Base-by-base conservation (phyloP, 148 eudicot species). In the Nepenthes mirabilis region DNA sequence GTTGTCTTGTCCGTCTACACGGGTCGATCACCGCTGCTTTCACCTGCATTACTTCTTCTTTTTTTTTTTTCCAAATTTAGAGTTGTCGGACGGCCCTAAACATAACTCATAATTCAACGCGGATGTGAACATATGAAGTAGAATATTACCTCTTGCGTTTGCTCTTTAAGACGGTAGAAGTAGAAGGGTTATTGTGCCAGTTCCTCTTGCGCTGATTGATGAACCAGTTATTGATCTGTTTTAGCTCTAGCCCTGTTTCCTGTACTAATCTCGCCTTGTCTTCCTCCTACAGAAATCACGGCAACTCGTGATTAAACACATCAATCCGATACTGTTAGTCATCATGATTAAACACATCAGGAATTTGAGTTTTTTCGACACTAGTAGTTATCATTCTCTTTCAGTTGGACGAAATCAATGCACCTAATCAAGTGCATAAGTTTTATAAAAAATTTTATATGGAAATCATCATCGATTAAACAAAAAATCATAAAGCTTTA, bases 141-240 rank as follows among this genome's bases (percentile, higher is more conserved):
- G 43, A 36, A 9, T 32, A 10, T 23, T 79, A 87, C 97, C 82
- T 91, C 79, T 91, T 91, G 73, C 97, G 91, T 65, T 87, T 91
- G 74, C 84, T 83, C 79, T 91, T 91, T 57, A 71, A 37, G 60
- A 78, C 55, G 9, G 77, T 70, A 2, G 95, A 81, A 64, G 90
- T 70, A 33, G 97, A 81, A 43, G 95, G 81, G 60, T 87, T 91
- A 67, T 84, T 91, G 75, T 87, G 97, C 97, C 97, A 91, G 56
- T 91, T 91, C 64, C 97, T 79, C 71, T 91, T 91, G 63, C 97
- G 74, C 65, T 91, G 97, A 74, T 91, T 91, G 72, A 91, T 91
- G 77, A 91, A 91, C 97, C 97, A 91, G 59, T 91, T 91, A 57
- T 91, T 91, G 33, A 91, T 91, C 79, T 91, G 97, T 68, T 91